phyloP scores from a whole-genome alignment of 1,139 yeast species.

The Geotrichum restrictum region DNA sequence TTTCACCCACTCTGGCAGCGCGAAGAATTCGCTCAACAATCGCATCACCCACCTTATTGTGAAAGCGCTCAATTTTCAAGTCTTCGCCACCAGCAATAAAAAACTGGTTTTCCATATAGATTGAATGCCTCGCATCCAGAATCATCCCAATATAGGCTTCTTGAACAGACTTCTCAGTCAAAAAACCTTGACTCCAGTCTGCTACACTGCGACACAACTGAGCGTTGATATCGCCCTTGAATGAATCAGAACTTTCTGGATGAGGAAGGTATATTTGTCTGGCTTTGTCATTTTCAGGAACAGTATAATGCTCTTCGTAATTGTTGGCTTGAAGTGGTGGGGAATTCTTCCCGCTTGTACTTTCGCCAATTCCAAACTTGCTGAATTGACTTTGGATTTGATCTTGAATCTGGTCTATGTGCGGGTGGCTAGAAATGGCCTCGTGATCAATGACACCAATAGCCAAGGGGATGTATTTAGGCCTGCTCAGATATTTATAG shows the following conservation, averaged over 20 bases:
- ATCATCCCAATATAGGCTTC: conserved; percentile 23
- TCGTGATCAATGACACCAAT: conserved; percentile 19
- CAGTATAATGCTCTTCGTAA: conserved; percentile 12
- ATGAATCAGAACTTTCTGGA: conserved; percentile 19
- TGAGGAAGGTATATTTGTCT: conserved; percentile 14
- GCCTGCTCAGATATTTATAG: conserved; percentile 22
- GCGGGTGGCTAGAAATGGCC: conserved; percentile 3
- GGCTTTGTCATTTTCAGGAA: conserved; percentile 16
- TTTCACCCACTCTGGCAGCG: conserved; percentile 21
- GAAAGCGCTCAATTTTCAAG: conserved; percentile 19
- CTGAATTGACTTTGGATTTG: conserved; percentile 4
- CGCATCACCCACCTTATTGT: conserved; percentile 23
- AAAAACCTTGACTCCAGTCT: conserved; percentile 24
- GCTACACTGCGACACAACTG: conserved; percentile 21
- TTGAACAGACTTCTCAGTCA: conserved; percentile 22
- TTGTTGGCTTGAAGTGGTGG: conserved; percentile 6
- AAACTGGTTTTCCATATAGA: conserved; percentile 24
- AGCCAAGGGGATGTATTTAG: conserved; percentile 19
- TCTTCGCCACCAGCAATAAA: conserved; percentile 23
- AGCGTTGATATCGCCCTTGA: conserved; percentile 17
- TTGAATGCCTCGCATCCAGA: conserved; percentile 21
- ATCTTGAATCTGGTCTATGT: conserved; percentile 1
- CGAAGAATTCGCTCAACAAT: conserved; percentile 21
- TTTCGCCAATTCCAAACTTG: conserved; percentile 10
- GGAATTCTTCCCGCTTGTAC: not conserved